phyloP scores from a whole-genome alignment of 176 grass and related monocot species.

The Triticum timopheevii region DNA sequence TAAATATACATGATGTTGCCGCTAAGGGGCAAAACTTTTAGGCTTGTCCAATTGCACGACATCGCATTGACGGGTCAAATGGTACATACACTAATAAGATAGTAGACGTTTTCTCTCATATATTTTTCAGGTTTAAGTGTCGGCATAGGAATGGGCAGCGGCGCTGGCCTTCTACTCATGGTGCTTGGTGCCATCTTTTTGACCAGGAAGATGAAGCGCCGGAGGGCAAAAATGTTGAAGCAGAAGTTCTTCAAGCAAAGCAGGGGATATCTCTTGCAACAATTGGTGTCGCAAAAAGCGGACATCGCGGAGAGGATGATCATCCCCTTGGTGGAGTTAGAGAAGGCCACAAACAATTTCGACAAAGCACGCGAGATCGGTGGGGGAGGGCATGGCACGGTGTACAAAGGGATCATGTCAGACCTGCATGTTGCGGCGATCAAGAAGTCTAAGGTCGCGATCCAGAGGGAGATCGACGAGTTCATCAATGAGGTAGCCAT shows the following conservation, averaged over 20 bases:
- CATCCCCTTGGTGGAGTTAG: background rate
- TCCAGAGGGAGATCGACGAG: too few species aligned
- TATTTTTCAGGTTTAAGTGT: background rate
- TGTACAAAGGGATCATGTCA: too few species aligned
- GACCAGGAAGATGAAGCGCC: background rate
- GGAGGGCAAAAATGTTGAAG: background rate
- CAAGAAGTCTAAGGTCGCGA: too few species aligned
- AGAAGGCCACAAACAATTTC: background rate
- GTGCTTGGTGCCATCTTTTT: background rate
- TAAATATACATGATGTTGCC: too few species aligned
- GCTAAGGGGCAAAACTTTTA: too few species aligned
- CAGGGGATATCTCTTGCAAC: background rate
- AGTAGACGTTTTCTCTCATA: background rate
- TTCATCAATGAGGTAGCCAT: too few species aligned
- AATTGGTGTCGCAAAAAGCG: background rate
- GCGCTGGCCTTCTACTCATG: background rate
- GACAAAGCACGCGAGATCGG: too few species aligned
- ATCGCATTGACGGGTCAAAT: too few species aligned
- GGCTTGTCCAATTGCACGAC: too few species aligned
- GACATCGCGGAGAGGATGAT: background rate
- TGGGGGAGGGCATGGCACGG: too few species aligned
- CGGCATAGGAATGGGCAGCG: background rate
- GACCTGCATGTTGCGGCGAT: too few species aligned
- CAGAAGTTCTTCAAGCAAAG: background rate
- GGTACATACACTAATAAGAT: background rate